phyloP scores from a whole-genome alignment of 108 stramenopile species.

The Cyclotella sp. region DNA sequence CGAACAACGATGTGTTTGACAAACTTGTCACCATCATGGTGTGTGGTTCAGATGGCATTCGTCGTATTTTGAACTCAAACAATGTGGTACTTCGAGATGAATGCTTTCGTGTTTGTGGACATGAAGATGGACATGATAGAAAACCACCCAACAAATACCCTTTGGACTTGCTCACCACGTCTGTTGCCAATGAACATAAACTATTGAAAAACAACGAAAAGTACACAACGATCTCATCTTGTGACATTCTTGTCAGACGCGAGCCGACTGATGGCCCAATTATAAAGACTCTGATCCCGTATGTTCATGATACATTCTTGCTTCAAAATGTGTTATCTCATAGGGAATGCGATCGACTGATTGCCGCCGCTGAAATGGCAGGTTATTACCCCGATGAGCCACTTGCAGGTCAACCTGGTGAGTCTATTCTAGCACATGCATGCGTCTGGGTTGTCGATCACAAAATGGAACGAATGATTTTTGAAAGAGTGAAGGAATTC shows the following conservation, averaged over 20 bases:
- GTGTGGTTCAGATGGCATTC: slow-evolving; percentile 21
- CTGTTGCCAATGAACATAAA: neutral
- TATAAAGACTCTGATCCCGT: slow-evolving; percentile 39
- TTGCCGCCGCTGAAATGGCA: slow-evolving; percentile 38
- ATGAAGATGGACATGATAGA: slow-evolving; percentile 37
- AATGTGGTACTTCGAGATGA: slow-evolving; percentile 1
- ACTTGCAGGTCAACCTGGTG: slow-evolving; percentile 30
- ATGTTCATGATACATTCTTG: slow-evolving; percentile 47
- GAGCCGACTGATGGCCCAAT: neutral
- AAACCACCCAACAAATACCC: slow-evolving; percentile 37
- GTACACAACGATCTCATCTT: slow-evolving; percentile 10
- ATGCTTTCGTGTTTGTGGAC: slow-evolving; percentile 31
- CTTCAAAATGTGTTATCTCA: slow-evolving; percentile 55
- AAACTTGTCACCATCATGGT: slow-evolving; percentile 26
- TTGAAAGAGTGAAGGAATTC: slow-evolving; percentile 24
- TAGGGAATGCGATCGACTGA: slow-evolving; percentile 51
- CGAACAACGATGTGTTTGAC: slow-evolving; percentile 17
- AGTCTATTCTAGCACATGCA: slow-evolving; percentile 37
- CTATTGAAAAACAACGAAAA: neutral
- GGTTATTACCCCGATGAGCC: slow-evolving; percentile 67
- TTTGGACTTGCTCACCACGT: slow-evolving; percentile 31
- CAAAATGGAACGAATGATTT: slow-evolving; percentile 27
- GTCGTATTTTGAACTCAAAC: neutral
- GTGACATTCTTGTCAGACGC: slow-evolving; percentile 1
- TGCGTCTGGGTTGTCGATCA: slow-evolving; percentile 41